A percentile compares a stretch with the other conserved stretches of the same genome.
Conservation (phyloP, 2,329 filamentous ascomycete genomes). For the Claviceps sp. region DNA sequence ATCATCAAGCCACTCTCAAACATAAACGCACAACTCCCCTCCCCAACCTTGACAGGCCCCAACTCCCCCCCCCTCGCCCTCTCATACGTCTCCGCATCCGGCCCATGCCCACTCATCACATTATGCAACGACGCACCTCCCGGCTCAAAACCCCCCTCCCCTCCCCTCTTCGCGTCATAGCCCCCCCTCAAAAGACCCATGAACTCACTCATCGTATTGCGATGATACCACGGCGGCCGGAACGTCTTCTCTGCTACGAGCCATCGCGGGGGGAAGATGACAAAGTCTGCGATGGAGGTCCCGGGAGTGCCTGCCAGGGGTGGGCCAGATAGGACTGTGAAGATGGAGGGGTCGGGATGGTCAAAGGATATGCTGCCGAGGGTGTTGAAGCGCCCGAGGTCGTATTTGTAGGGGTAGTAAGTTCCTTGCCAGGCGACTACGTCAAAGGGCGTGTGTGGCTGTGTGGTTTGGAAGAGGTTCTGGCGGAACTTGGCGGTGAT, state of each 20-base stretch:
- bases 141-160: slow-evolving; percentile 38
- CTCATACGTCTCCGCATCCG: slow-evolving; percentile 42
- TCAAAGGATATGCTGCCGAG: slow-evolving; percentile 62
- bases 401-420: slow-evolving; percentile 73
- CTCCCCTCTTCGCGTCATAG: slow-evolving; percentile 48
- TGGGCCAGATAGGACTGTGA: slow-evolving; percentile 53
- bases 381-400: slow-evolving; percentile 62
- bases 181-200: slow-evolving; percentile 45
- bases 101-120: slow-evolving; percentile 55
- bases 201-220: slow-evolving; percentile 55
- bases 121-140: slow-evolving; percentile 52
- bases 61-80: slow-evolving; percentile 41
- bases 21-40: slow-evolving; percentile 54
- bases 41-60: slow-evolving; percentile 43
- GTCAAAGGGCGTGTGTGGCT: slow-evolving; percentile 64
- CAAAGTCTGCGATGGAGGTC: slow-evolving; percentile 57
- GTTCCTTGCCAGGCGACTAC: slow-evolving; percentile 72
- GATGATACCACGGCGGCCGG: slow-evolving; percentile 60
- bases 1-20: slow-evolving; percentile 58
- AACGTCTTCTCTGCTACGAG: slow-evolving; percentile 58
- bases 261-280: slow-evolving; percentile 62
- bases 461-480: slow-evolving; percentile 47
- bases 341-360: slow-evolving; percentile 69
- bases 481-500: slow-evolving; percentile 53
- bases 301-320: slow-evolving; percentile 47